Evolutionary conservation across 305 asterid genomes (phyloP).

Genomic region (Striga hermonthica): DNA sequence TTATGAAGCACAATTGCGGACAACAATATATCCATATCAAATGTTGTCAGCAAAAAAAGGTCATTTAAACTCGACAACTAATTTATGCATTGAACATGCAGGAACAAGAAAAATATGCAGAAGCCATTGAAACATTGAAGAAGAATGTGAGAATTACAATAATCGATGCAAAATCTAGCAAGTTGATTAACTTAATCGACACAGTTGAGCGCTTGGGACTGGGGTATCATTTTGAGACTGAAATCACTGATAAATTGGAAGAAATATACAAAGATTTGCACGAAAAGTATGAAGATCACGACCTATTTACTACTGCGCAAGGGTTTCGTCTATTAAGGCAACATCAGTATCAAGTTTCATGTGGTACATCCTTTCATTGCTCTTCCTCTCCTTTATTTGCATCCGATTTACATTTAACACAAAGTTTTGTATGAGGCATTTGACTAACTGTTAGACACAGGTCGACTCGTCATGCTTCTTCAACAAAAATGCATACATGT

Average conservation of each 20-base stretch:
- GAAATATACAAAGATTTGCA: neutral
- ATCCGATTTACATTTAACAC: no score
- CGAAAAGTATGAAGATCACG: neutral
- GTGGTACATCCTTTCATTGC: neutral
- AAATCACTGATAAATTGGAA: neutral
- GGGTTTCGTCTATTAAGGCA: constrained; percentile 18
- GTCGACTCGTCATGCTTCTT: no score
- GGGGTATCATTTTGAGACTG: constrained; percentile 2
- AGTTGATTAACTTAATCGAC: neutral
- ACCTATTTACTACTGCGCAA: constrained; percentile 14
- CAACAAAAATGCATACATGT: no score
- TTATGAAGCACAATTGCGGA: no score
- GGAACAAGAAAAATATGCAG: neutral
- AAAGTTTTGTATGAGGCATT: no score
- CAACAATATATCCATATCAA: no score
- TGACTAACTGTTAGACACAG: no score
- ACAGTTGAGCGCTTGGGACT: neutral
- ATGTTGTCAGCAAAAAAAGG: no score
- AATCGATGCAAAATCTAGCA: neutral
- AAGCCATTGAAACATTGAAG: neutral
- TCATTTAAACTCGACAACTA: no score
- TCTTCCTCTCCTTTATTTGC: no score
- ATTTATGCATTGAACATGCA: neutral
- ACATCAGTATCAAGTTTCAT: constrained; percentile 8
- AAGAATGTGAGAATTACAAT: neutral